Evolutionary conservation across 345 rosid species (phyloP).

Genomic region (Populus deltoides): DNA sequence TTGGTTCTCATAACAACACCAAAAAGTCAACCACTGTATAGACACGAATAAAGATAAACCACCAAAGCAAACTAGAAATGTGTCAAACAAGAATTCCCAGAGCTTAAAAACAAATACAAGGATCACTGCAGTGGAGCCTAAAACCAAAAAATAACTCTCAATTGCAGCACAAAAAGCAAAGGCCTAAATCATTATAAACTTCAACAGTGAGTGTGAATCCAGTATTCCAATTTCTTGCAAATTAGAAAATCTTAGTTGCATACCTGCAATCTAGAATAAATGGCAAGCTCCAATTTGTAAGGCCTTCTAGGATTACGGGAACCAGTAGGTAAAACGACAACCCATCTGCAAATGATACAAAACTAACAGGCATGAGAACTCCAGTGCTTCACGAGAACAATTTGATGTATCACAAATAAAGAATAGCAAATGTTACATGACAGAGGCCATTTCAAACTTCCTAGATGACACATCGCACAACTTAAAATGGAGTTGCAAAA

Average conservation of each 20-base stretch:
- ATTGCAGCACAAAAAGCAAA: background rate
- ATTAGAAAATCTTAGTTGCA: background rate
- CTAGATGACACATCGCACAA: background rate
- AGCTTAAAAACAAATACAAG: background rate
- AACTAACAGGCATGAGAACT: slow-evolving; percentile 8
- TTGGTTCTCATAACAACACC: background rate
- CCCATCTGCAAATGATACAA: slow-evolving; percentile 64
- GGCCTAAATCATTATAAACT: background rate
- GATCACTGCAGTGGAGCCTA: background rate
- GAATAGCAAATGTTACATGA: background rate
- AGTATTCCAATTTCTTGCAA: background rate
- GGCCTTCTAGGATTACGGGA: slow-evolving; percentile 63
- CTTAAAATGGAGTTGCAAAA: background rate
- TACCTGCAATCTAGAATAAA: slow-evolving; percentile 75
- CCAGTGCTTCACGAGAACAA: background rate
- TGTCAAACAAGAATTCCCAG: background rate
- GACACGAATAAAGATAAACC: background rate
- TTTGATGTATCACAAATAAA: background rate
- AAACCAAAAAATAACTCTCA: background rate
- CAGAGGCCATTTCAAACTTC: background rate
- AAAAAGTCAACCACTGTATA: background rate
- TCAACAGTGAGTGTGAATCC: background rate
- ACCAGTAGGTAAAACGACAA: slow-evolving; percentile 76
- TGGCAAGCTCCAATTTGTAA: slow-evolving; percentile 85
- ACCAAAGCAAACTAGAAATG: background rate